Evolutionary conservation across 306 rosid genomes (phyloP), one percentile per base, ranked within the genome.

Genomic region (Quercus rubra): DNA sequence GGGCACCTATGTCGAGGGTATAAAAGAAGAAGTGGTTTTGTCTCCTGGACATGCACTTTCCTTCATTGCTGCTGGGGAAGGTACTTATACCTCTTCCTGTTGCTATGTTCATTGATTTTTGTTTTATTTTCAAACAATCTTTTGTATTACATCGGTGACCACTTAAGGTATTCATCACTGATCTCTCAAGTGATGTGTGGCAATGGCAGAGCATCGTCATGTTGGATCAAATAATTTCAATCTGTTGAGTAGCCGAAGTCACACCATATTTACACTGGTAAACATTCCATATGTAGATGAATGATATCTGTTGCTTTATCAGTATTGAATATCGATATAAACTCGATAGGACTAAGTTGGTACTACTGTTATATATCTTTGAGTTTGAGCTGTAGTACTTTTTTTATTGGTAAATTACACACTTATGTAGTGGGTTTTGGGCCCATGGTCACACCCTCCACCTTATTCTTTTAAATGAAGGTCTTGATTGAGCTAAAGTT

Each of bases 1-100:
- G 99, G 99, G 99, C 33, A 96, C 99, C 70, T 96, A 96, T 84
- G 99, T 96, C 62, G 99, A 96, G 90, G 98, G 99, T 74, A 96
- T 96, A 78, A 96, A 96, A 88, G 99, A 96, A 86, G 99, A 96
- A 80, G 97, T 96, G 77, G 99, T 96, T 77, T 75, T 96, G 77
- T 96, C 99, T 78, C 99, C 99, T 64, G 98, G 99, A 70, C 99
- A 96, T 64, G 99, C 96, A 52, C 97, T 96, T 86, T 96, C 99
- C 35, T 96, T 96, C 83, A 96, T 96, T 80, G 99, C 99, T 71
- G 97, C 99, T 74, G 99, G 99, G 74, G 99, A 96, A 93, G 99
- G 99, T 96, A 83, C 70, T 59, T 70, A 43, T 57, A 19, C 81
- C 10, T 73, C 69, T 82, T 79, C 31, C 7, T 61, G 25, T 54